phyloP scores from a whole-genome alignment of 1,139 yeast genomes.

The Pichia sp. region DNA sequence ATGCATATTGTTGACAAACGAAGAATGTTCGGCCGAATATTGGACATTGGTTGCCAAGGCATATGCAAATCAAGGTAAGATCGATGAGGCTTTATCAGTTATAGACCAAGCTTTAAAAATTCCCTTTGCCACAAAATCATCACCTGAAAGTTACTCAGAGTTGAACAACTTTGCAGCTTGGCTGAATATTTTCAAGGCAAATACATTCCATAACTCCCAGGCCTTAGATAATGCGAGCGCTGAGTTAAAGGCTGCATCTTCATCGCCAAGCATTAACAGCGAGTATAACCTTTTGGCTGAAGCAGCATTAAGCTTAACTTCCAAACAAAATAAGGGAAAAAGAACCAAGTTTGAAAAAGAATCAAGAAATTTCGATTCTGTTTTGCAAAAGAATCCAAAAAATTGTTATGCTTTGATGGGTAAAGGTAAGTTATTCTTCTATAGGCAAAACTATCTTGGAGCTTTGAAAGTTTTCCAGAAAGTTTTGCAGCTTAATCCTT shows the following conservation, averaged over 20 bases:
- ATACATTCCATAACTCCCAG: slow-evolving; percentile 16
- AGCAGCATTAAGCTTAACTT: slow-evolving; percentile 27
- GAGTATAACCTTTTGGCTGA: slow-evolving; percentile 26
- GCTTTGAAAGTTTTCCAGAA: slow-evolving; percentile 84
- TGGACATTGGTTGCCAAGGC: slow-evolving; percentile 86
- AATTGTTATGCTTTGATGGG: slow-evolving; percentile 80
- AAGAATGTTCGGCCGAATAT: slow-evolving; percentile 66
- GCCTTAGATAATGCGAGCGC: slow-evolving; percentile 25
- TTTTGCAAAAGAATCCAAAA: slow-evolving; percentile 43
- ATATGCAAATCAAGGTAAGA: slow-evolving; percentile 58
- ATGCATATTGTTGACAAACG: slow-evolving; percentile 71
- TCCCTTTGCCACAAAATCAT: slow-evolving; percentile 34
- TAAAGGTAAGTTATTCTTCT: slow-evolving; percentile 75
- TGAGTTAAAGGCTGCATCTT: slow-evolving; percentile 26
- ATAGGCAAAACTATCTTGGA: slow-evolving; percentile 63
- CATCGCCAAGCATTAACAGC: slow-evolving; percentile 18
- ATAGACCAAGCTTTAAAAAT: slow-evolving; percentile 55
- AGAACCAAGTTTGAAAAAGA: slow-evolving; percentile 54
- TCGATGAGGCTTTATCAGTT: slow-evolving; percentile 61
- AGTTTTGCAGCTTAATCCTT: slow-evolving; percentile 70
- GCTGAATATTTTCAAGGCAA: slow-evolving; percentile 54
- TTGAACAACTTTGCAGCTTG: slow-evolving; percentile 67
- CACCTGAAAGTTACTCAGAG: slow-evolving; percentile 46
- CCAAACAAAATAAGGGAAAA: slow-evolving; percentile 24
- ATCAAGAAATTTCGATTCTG: slow-evolving; percentile 53